Evolutionary conservation across 2,329 filamentous ascomycete genomes (phyloP), one percentile per base, ranked within the genome.

Genomic region (Trichoderma polysporum): DNA sequence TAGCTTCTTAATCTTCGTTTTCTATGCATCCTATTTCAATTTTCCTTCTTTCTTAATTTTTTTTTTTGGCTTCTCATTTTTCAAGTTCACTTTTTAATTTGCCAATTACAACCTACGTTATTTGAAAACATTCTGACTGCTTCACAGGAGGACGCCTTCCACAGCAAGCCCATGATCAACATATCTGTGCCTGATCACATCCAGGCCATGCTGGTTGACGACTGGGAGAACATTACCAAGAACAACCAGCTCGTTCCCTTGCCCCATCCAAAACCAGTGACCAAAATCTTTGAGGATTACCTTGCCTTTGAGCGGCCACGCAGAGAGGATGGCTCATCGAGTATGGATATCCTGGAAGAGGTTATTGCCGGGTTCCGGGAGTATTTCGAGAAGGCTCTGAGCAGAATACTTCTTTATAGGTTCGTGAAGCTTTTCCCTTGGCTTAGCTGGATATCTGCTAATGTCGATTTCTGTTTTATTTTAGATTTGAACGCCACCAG

Each of bases 201-300:
- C 71, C 97, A 98, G 81, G 92, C 91, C 17, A 86, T 97, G 69
- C 87, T 99, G 3, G 95, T 99, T 25, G 95, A 99, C 76, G 95
- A 99, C 78, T 99, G 95, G 95, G 95, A 99, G 79, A 97, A 97
- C 73, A 89, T 99, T 69, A 99, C 95, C 66, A 98, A 97, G 81
- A 95, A 96, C 76, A 88, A 93, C 72, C 92, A 94, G 75, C 88
- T 98, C 4, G 92, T 97, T 35, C 90, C 92, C 1, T 83, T 99
- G 17, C 95, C 95, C 0, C 90, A 93, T 54, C 83, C 85, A 31
- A 87, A 90, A 60, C 88, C 94, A 1, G 92, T 95, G 68, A 88
- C 86, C 70, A 82, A 87, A 70, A 92, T 99, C 69, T 82, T 99
- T 17, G 85, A 93, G 57, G 91, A 94, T 70, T 99, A 97, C 77